Base-by-base conservation (phyloP, 257 asterid species). In the Przewalskia tangutica region DNA sequence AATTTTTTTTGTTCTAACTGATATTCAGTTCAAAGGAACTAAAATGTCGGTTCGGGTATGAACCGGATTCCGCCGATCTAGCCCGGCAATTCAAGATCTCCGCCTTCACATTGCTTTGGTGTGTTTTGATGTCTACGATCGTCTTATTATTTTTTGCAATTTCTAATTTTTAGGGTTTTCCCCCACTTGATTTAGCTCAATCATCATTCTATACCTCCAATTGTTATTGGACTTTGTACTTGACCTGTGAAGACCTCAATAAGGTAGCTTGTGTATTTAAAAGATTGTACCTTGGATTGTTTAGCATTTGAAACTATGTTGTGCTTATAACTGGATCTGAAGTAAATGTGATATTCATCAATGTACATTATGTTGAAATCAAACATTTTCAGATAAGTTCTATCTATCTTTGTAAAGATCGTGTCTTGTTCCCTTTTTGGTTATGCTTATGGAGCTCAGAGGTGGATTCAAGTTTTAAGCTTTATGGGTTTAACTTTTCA, bases 251-350 rank as follows among this genome's bases (percentile, higher is more conserved):
- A 48, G 78, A 64, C 77, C 40, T 65, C 16, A n/a, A 32, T 65
- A 14, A 34, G 27, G 50, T 64, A 20, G 83, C 67, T 81, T 42
- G 2, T 3, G 40, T 85, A 23, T 38, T 71, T 76, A 75, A 10
- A n/a, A 68, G 76, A 38, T 81, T 81, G 51, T 81, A 77, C 42
- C 55, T 81, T 64, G 65, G 54, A 17, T 9, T 51, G 77, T 83
- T 84, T 63, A 71, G 89, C 67, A 62, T 48, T 56, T 84, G 86
- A 20, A 77, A 82, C 66, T 51, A 82, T 73, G 80, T 65, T 70
- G 71, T 81, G 63, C 59, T 5, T 13, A 53, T 83, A 82, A 80
- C 86, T 89, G 88, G 98, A 95, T 93, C 97, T 91, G 91, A 81
- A 54, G 44, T 58, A 63, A 78, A 56, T 48, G 46, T 81, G 76